Percentiles rank a stretch among this genome's conserved stretches.
These are phyloP conservation scores for Hanseniaspora lindneri DNA, from an alignment of 805 yeast genomes.

Conservation along the genomic window DNA sequence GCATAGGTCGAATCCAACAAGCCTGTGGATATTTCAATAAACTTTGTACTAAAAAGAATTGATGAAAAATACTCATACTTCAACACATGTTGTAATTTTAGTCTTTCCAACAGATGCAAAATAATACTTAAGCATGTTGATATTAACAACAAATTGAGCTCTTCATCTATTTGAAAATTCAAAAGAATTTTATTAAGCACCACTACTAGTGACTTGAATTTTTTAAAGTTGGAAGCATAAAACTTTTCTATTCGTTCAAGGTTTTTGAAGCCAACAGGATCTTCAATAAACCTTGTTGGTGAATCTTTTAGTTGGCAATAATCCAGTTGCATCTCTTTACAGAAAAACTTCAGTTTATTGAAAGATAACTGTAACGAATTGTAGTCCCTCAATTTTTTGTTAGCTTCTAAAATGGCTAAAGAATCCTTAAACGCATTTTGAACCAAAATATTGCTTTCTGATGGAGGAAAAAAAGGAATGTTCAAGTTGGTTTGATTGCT, in stretches of 20 bases:
- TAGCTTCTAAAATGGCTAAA: conserved; percentile 39
- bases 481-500: conserved; percentile 51
- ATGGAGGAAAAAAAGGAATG: conserved; percentile 57
- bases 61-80: conserved; percentile 67
- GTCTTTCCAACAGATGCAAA: conserved; percentile 55
- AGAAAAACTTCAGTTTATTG: neutral
- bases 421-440: conserved; percentile 76
- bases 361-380: neutral
- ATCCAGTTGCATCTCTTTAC: neutral
- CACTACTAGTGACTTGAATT: conserved; percentile 50
- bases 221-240: conserved; percentile 42
- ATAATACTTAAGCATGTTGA: conserved; percentile 49
- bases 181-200: conserved; percentile 56
- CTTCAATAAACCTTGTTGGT: too few relatives aligned
- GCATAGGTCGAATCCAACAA: conserved; percentile 23
- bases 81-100: conserved; percentile 61
- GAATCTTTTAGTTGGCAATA: too few relatives aligned
- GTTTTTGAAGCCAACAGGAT: too few relatives aligned
- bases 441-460: conserved; percentile 26
- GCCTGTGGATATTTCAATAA: conserved; percentile 24
- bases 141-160: conserved; percentile 48
- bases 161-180: conserved; percentile 25
- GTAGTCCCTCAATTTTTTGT: neutral
- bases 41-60: conserved; percentile 63
- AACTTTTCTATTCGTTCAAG: conserved; percentile 48